These are phyloP conservation scores for Ulvella scutata DNA, from an alignment of 139 green algal species.

Conservation along the genomic window DNA sequence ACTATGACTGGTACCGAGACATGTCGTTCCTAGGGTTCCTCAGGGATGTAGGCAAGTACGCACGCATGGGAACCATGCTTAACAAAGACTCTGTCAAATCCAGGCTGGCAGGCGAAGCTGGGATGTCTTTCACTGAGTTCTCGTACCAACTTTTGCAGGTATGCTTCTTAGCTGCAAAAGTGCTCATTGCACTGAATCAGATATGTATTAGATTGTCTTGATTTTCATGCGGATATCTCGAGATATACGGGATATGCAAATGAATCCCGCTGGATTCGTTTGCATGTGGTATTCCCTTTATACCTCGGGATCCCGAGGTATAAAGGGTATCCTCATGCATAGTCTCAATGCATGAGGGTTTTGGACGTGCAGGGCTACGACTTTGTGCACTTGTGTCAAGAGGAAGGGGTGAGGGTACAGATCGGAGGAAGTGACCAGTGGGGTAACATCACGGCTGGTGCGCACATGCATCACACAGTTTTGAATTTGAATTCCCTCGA, in stretches of 20 bases:
- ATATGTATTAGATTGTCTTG: no score
- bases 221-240: no score
- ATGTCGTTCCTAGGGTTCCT: constrained; percentile 88
- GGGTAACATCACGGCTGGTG: constrained; percentile 94
- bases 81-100: constrained; percentile 80
- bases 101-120: constrained; percentile 66
- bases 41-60: constrained; percentile 81
- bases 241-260: no score
- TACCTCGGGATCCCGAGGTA: no score
- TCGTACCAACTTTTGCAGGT: constrained; percentile 96
- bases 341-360: no score
- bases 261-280: no score
- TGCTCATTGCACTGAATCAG: no score
- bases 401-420: constrained; percentile 72
- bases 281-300: no score
- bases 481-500: no score
- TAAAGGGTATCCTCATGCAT: background rate
- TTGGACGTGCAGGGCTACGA: constrained; percentile 86
- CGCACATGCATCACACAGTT: no score
- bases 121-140: constrained; percentile 91
- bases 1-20: constrained; percentile 74
- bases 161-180: no score
- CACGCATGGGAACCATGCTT: constrained; percentile 88
- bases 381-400: constrained; percentile 80
- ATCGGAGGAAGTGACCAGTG: constrained; percentile 92